Evolutionary conservation across 2,329 filamentous ascomycete species (phyloP).

Genomic region (Hansfordia pulvinata): DNA sequence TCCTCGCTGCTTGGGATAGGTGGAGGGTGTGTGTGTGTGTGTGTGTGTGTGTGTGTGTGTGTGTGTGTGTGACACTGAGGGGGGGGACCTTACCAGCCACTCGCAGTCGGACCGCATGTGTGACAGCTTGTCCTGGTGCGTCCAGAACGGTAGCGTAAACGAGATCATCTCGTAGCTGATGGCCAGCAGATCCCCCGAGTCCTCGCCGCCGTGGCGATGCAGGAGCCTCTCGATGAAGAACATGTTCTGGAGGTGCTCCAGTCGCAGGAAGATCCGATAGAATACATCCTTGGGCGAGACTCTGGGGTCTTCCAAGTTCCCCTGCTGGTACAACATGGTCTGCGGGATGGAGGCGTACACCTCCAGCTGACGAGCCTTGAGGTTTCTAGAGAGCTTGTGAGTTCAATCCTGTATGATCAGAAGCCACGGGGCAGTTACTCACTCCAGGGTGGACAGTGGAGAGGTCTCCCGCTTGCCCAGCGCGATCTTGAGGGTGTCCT

Average conservation of each 20-base stretch:
- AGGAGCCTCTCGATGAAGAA: constrained; percentile 46
- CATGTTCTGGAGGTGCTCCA: constrained; percentile 40
- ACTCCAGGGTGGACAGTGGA: constrained; percentile 20
- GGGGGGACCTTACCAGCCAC: constrained; percentile 25
- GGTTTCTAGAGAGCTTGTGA: constrained; percentile 11
- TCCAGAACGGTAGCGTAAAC: constrained; percentile 32
- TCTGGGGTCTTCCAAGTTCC: constrained; percentile 20
- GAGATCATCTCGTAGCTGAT: constrained; percentile 33
- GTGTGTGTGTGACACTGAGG: too few species aligned
- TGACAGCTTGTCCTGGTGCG: constrained; percentile 29
- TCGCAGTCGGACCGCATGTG: constrained; percentile 29
- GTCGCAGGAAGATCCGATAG: constrained; percentile 28
- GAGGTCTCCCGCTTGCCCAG: constrained; percentile 25
- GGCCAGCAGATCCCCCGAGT: constrained; percentile 24
- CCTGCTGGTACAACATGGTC: constrained; percentile 22
- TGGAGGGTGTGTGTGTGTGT: too few species aligned
- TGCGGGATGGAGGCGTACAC: constrained; percentile 21
- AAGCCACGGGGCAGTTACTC: constrained; percentile 2
- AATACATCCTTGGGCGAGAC: constrained; percentile 20
- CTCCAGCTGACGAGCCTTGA: constrained; percentile 19
- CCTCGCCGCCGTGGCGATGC: constrained; percentile 24
- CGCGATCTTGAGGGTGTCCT: constrained; percentile 46
- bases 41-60: too few species aligned
- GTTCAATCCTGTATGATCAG: background rate
- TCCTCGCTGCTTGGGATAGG: too few species aligned